Evolutionary conservation across 768 basidiomycete genomes (phyloP).

Genomic region (Boletus tylopilopsis): DNA sequence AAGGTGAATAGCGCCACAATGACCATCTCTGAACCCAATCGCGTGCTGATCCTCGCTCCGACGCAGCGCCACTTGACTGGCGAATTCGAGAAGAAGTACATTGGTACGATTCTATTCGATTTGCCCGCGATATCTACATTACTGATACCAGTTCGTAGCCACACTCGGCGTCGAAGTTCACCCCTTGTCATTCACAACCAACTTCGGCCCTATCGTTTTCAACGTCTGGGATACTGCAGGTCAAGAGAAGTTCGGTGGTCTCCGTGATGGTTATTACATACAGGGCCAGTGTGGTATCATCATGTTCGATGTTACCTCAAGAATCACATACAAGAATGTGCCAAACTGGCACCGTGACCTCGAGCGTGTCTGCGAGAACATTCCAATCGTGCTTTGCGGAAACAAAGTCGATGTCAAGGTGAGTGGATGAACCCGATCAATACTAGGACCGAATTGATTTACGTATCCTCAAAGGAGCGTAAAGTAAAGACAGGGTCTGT

Average conservation of each 20-base stretch:
- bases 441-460: slow-evolving; percentile 2
- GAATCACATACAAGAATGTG: slow-evolving; percentile 99
- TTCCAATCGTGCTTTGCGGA: slow-evolving; percentile 98
- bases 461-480: slow-evolving; percentile 68
- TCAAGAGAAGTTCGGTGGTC: slow-evolving; percentile 99
- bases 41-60: slow-evolving; percentile 48
- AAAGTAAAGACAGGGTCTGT: slow-evolving; percentile 99
- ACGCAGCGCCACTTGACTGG: slow-evolving; percentile 93
- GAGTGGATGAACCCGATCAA: slow-evolving; percentile 20
- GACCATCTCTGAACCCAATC: slow-evolving; percentile 38
- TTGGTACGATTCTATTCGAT: slow-evolving; percentile 54
- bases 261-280: slow-evolving; percentile 95
- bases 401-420: slow-evolving; percentile 99
- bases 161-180: slow-evolving; percentile 99
- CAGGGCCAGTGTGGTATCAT: slow-evolving; percentile 99
- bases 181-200: slow-evolving; percentile 93
- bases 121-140: slow-evolving; percentile 11
- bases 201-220: slow-evolving; percentile 98
- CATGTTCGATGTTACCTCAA: slow-evolving; percentile 99
- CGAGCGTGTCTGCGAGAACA: slow-evolving; percentile 99
- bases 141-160: slow-evolving; percentile 47
- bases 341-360: slow-evolving; percentile 99
- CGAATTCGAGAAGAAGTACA: slow-evolving; percentile 99
- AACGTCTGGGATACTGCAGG: slow-evolving; percentile 99
- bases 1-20: slow-evolving; percentile 56